A percentile compares a stretch with the other conserved stretches of the same genome.
These are phyloP conservation scores for Paragyromitra xinjiangensis DNA, from an alignment of 495 filamentous ascomycete species.

Conservation along the genomic window DNA sequence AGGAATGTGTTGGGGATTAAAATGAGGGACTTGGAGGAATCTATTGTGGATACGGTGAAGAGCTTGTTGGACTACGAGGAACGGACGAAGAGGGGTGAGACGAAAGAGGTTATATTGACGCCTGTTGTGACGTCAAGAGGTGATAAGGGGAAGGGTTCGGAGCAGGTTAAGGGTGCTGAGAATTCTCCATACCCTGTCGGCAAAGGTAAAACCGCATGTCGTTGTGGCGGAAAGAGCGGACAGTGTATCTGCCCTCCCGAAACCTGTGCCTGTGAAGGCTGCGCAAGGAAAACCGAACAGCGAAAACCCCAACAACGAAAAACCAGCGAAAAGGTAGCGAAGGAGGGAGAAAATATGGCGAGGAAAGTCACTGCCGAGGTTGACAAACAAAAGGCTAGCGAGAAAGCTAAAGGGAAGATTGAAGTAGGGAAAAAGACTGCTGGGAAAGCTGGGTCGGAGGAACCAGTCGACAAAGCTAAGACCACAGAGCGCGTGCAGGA, in stretches of 20 bases:
- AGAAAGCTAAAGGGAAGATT: not conserved
- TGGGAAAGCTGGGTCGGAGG: not conserved
- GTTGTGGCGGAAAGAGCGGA: not conserved
- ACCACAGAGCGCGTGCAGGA: not conserved
- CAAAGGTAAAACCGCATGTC: constrained; percentile 18
- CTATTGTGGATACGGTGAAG: constrained; percentile 67
- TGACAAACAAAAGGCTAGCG: not conserved
- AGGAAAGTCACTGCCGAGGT: not conserved
- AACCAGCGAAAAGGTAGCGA: not conserved
- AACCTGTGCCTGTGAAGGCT: constrained; percentile 19
- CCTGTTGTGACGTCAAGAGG: constrained; percentile 24
- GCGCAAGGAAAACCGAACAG: not conserved
- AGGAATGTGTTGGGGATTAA: constrained; percentile 68
- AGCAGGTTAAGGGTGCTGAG: not conserved
- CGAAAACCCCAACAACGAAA: not conserved
- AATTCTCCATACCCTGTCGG: constrained; percentile 2
- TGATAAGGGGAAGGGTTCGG: constrained; percentile 52
- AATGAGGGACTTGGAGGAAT: constrained; percentile 65
- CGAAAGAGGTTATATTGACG: constrained; percentile 40
- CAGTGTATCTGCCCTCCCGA: constrained; percentile 12
- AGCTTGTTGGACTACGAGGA: constrained; percentile 59
- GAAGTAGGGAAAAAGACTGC: not conserved
- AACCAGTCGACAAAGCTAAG: not conserved
- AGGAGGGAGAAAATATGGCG: not conserved
- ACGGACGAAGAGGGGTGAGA: constrained; percentile 30